Conservation (phyloP, 768 basidiomycete genomes). For the Naematelia aurantialba region DNA sequence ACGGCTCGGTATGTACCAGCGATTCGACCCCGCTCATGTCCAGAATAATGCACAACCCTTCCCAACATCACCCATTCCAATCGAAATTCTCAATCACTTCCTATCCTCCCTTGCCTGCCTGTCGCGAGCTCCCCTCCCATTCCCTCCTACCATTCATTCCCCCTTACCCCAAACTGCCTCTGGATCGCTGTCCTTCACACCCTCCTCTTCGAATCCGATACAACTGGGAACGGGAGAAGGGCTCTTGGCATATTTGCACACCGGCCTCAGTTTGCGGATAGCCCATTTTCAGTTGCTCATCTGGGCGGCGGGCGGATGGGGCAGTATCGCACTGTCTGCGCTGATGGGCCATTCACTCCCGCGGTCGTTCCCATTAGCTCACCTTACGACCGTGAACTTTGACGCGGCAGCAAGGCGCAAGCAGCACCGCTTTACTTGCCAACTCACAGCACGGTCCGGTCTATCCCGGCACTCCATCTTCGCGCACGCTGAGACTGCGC, state of each 20-base stretch:
- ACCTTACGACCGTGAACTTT: background rate
- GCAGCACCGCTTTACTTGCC: constrained; percentile 13
- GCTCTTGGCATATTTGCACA: constrained; percentile 39
- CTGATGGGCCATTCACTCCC: constrained; percentile 36
- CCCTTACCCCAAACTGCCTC: constrained; percentile 46
- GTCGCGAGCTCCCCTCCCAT: constrained; percentile 34
- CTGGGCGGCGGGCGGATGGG: constrained; percentile 43
- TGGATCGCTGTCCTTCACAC: constrained; percentile 53
- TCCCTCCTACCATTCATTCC: constrained; percentile 36
- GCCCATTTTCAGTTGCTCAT: constrained; percentile 39
- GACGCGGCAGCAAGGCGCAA: constrained; percentile 10
- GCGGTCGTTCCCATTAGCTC: constrained; percentile 28
- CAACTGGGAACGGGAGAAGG: constrained; percentile 40
- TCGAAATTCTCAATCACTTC: constrained; percentile 31
- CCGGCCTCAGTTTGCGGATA: constrained; percentile 32
- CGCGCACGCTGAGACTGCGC: constrained; percentile 63
- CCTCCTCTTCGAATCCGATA: constrained; percentile 1
- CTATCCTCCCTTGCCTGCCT: constrained; percentile 34
- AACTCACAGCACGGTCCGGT: constrained; percentile 60
- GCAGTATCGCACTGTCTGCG: constrained; percentile 38
- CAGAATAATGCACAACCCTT: constrained; percentile 33
- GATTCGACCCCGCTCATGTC: constrained; percentile 4
- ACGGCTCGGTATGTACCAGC: constrained; percentile 30
- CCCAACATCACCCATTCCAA: constrained; percentile 22
- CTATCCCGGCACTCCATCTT: constrained; percentile 69